Conservation (phyloP, 2,329 filamentous ascomycete genomes). For the Trichoderma asperellum region DNA sequence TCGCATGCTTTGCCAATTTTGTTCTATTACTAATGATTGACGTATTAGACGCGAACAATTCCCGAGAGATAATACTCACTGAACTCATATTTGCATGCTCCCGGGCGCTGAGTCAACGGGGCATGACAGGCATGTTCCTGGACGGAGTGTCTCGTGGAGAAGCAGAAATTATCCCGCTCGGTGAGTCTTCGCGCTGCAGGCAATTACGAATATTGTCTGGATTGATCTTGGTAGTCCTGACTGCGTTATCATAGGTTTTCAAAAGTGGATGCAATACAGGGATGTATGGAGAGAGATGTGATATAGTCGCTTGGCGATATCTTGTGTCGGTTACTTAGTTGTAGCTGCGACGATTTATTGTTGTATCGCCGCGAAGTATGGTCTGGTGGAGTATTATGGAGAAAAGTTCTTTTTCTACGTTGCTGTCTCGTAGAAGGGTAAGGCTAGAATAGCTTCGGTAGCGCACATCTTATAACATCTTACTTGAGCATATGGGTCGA, state of each 20-base stretch:
- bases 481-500: neutral
- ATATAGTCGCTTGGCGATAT: neutral
- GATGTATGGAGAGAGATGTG: slow-evolving; percentile 56
- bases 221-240: neutral
- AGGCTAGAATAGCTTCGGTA: neutral
- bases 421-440: neutral
- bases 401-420: neutral
- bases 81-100: slow-evolving; percentile 59
- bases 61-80: slow-evolving; percentile 55
- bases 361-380: neutral
- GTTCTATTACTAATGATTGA: neutral
- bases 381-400: neutral
- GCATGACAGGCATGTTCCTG: slow-evolving; percentile 59
- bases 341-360: no score
- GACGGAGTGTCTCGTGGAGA: slow-evolving; percentile 58
- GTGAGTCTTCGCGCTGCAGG: slow-evolving; percentile 44
- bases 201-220: neutral
- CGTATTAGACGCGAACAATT: slow-evolving; percentile 45
- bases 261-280: slow-evolving; percentile 61
- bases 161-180: slow-evolving; percentile 55
- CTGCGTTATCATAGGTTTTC: slow-evolving; percentile 51
- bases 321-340: neutral
- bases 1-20: neutral
- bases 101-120: slow-evolving; percentile 50
- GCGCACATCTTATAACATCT: neutral